phyloP scores from a whole-genome alignment of 2,329 filamentous ascomycete genomes.

The Mycocentrospora acerina region DNA sequence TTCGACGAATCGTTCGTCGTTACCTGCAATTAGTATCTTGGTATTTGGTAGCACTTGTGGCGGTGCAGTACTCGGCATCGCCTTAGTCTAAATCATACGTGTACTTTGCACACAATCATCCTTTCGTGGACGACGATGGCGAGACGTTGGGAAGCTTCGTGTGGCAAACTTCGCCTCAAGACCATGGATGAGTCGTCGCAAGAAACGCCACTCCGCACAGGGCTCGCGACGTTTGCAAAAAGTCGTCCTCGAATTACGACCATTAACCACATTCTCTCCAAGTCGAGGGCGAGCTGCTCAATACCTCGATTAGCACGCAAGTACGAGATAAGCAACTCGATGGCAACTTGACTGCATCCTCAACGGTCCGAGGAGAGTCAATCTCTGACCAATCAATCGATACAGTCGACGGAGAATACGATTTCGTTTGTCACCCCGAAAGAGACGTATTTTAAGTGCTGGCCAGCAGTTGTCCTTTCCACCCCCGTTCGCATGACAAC shows the following conservation, averaged over 20 bases:
- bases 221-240: conserved; percentile 1
- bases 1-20: conserved; percentile 21
- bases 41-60: conserved; percentile 24
- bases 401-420: too few species aligned
- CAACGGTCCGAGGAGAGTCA: too few species aligned
- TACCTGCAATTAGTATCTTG: conserved; percentile 12
- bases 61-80: conserved; percentile 23
- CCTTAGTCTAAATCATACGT: too few species aligned
- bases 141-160: background rate
- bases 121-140: background rate
- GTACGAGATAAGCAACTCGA: too few species aligned
- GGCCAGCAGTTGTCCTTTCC: too few species aligned
- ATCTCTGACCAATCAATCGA: too few species aligned
- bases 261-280: background rate
- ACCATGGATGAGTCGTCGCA: conserved; percentile 10
- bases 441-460: too few species aligned
- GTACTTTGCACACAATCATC: background rate
- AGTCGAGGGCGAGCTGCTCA: too few species aligned
- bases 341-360: too few species aligned
- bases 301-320: too few species aligned
- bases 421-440: too few species aligned
- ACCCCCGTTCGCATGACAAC: too few species aligned
- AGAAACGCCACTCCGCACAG: background rate
- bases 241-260: conserved; percentile 4
- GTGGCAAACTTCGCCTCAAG: conserved; percentile 6